Base-by-base conservation (phyloP, 345 rosid species). In the Noccaea bulbosa region DNA sequence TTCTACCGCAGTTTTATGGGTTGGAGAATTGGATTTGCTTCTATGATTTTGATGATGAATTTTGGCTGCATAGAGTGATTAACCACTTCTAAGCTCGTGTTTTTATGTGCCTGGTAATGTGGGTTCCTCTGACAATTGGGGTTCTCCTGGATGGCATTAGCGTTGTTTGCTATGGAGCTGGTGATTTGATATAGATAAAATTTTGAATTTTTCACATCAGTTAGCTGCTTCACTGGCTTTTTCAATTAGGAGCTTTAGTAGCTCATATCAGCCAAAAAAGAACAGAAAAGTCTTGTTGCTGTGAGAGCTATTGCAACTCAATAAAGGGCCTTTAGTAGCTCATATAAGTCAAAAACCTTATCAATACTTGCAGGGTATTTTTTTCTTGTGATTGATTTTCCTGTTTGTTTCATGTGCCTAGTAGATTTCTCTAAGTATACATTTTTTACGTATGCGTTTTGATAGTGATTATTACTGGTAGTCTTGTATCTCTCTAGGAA, bases 81-180 rank as follows among this genome's bases (percentile, higher is more conserved):
- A 55, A 11, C 14, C 34, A 30, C 65, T 37, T 64, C 55, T 64
- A 22, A 72, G 51, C 37, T 65, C 59, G 58, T 55, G 51, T 65
- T 55, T 55, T 56, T 47, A 38, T 47, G 51, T 47, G 46, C 77
- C 71, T 73, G 60, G 52, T 73, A 57, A 73, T 73, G 71, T 61
- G 55, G 49, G 56, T 56, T 56, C 55, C 35, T 68, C 73, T 44
- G 65, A 37, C 33, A 8, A 69, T 41, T 14, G 27, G 51, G 43
- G 41, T 22, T 37, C 52, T 40, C n/a, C 20, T 45, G 10, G 68
- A 8, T 8, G 33, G 44, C 17, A 4, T 65, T 37, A 4, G 22
- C 8, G n/a, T 49, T 12, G 49, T 4, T 45, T 8, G 48, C 35
- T 49, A 55, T 15, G 63, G 14, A 67, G 40, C n/a, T 45, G 55